Evolutionary conservation across 805 yeast genomes (phyloP).

Genomic region (Candida argentea): DNA sequence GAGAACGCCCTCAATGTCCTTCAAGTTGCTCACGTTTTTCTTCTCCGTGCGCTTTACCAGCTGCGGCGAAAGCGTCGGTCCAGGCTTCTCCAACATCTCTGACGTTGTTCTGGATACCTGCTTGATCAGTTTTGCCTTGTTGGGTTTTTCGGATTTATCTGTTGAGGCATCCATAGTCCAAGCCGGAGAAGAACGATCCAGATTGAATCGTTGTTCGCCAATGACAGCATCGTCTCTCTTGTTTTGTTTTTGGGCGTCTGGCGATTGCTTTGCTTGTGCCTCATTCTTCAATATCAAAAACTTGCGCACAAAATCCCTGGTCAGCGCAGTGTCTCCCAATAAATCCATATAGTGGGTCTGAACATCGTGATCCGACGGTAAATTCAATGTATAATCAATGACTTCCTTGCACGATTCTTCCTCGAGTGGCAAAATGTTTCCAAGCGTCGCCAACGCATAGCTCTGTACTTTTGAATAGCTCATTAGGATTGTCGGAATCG

Average conservation of each 20-base stretch:
- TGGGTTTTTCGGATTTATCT: constrained; percentile 2
- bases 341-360: constrained; percentile 44
- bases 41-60: constrained; percentile 25
- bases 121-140: constrained; percentile 6
- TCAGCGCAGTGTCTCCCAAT: constrained; percentile 47
- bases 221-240: constrained; percentile 5
- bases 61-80: constrained; percentile 12
- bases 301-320: constrained; percentile 36
- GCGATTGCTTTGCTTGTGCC: constrained; percentile 7
- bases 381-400: constrained; percentile 40
- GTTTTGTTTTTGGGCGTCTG: constrained; percentile 2
- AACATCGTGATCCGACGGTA: constrained; percentile 38
- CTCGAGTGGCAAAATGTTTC: constrained; percentile 45
- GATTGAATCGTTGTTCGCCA: too few species aligned
- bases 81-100: constrained; percentile 35
- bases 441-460: constrained; percentile 18
- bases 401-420: constrained; percentile 44
- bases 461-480: constrained; percentile 12
- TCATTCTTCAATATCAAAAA: constrained; percentile 33
- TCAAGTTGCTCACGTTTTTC: constrained; percentile 41
- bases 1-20: constrained; percentile 58
- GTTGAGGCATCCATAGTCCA: constrained; percentile 2
- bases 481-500: too few species aligned
- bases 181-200: constrained; percentile 3
- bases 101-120: constrained; percentile 33